phyloP scores from a whole-genome alignment of 2,329 filamentous ascomycete species.

The Acrocalymma vagum region DNA sequence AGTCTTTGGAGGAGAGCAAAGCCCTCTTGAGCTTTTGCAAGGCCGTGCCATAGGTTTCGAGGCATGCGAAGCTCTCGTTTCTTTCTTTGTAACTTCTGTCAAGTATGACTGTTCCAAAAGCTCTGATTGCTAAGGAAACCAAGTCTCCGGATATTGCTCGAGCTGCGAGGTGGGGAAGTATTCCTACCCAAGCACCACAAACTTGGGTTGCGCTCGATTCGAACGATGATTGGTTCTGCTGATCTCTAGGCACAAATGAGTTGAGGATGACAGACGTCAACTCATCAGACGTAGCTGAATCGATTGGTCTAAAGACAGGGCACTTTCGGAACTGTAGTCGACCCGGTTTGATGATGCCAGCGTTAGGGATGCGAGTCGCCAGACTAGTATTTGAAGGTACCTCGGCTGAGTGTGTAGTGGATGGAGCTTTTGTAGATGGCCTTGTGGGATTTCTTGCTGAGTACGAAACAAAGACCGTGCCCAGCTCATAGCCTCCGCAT shows the following conservation, averaged over 20 bases:
- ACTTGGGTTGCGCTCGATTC: conserved; percentile 23
- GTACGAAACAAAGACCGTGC: conserved; percentile 27
- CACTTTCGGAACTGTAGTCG: no score
- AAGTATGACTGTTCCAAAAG: conserved; percentile 43
- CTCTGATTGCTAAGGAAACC: conserved; percentile 41
- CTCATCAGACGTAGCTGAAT: not conserved
- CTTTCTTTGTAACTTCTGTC: conserved; percentile 23
- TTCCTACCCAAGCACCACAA: conserved; percentile 53
- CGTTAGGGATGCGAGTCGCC: no score
- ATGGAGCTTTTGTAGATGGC: conserved; percentile 1
- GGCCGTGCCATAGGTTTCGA: conserved; percentile 40
- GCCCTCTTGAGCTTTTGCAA: conserved; percentile 35
- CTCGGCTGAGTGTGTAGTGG: not conserved
- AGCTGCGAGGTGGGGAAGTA: conserved; percentile 42
- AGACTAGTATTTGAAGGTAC: not conserved
- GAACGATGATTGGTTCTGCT: conserved; percentile 22
- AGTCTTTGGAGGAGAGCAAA: conserved; percentile 11
- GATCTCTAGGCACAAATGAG: conserved; percentile 13
- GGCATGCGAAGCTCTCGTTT: conserved; percentile 28
- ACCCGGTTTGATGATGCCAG: no score
- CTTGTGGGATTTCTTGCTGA: not conserved
- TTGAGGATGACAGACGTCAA: conserved; percentile 10
- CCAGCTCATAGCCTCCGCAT: conserved; percentile 30
- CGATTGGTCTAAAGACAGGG: not conserved
- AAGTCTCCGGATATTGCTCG: conserved; percentile 19